These are phyloP conservation scores for Triglochin maritima DNA, from an alignment of 106 monocot genomes.

Conservation along the genomic window DNA sequence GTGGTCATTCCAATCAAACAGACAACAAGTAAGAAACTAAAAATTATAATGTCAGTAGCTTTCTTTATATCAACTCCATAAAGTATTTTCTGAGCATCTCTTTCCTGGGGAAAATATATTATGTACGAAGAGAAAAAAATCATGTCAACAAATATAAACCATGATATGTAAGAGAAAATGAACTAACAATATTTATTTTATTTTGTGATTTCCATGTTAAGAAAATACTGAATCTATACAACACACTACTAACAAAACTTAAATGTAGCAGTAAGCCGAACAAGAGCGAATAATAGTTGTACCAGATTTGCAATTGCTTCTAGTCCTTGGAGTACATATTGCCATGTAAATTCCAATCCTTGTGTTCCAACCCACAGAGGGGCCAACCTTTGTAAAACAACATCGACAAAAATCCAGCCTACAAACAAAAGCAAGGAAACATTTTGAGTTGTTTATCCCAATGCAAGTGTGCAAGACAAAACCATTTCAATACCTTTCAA, in stretches of 20 bases:
- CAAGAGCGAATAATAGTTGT: no score
- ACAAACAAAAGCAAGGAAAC: conserved; percentile 6
- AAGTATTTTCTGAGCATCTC: conserved; percentile 5
- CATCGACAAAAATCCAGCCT: conserved; percentile 86
- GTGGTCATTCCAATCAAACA: conserved; percentile 1
- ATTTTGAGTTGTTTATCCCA: no score
- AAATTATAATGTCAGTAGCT: conserved; percentile 66
- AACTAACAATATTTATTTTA: no score
- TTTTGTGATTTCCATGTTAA: no score
- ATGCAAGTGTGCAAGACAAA: no score
- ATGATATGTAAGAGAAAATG: no score
- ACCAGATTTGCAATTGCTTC: conserved; percentile 81
- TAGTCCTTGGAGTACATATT: conserved; percentile 61
- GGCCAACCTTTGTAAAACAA: conserved; percentile 50
- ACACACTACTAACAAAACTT: no score
- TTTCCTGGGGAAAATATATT: conserved; percentile 5
- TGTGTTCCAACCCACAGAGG: conserved; percentile 79
- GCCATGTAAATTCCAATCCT: conserved; percentile 70
- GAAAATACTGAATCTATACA: no score
- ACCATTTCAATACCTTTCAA: no score
- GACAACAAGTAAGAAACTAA: conserved; percentile 21
- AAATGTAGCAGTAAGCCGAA: no score
- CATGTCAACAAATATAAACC: no score
- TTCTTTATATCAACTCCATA: conserved; percentile 13
- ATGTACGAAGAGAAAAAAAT: not conserved